Percentiles rank a stretch among this genome's conserved stretches.
Evolutionary conservation across 345 rosid species (phyloP).

Genomic region (Passiflora organensis): DNA sequence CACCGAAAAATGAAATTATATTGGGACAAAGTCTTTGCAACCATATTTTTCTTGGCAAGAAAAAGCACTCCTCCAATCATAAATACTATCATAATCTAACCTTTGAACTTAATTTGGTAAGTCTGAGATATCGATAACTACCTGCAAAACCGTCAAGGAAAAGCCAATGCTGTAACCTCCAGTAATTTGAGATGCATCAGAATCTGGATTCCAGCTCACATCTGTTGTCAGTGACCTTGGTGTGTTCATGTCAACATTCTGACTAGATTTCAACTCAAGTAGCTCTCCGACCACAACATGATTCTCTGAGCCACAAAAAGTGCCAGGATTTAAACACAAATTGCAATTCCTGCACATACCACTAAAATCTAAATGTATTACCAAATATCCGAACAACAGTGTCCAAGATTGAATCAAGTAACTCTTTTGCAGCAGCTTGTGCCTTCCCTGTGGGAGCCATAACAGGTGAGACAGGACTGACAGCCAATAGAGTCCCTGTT

Average conservation of each 20-base stretch:
- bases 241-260: conserved; percentile 51
- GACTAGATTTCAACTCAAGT: conserved; percentile 67
- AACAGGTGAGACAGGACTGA: conserved; percentile 90
- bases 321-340: not conserved
- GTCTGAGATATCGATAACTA: conserved; percentile 15
- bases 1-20: conserved; percentile 11
- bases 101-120: not conserved
- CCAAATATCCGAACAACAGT: conserved; percentile 81
- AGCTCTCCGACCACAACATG: conserved; percentile 93
- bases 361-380: conserved; percentile 30
- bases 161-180: conserved; percentile 94
- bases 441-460: conserved; percentile 98
- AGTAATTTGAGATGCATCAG: conserved; percentile 76
- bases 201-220: conserved; percentile 61
- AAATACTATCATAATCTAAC: no score
- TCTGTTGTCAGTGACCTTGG: conserved; percentile 60
- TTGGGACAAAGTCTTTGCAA: not conserved
- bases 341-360: not conserved
- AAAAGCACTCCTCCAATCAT: not conserved
- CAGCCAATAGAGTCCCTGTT: conserved; percentile 66
- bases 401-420: conserved; percentile 87
- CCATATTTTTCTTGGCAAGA: conserved; percentile 1
- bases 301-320: conserved; percentile 46
- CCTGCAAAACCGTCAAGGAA: conserved; percentile 97
- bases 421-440: conserved; percentile 81